Percentiles rank a stretch among this genome's conserved stretches.
Conservation (phyloP, 345 rosid genomes). For the Hibiscus tridactylites region DNA sequence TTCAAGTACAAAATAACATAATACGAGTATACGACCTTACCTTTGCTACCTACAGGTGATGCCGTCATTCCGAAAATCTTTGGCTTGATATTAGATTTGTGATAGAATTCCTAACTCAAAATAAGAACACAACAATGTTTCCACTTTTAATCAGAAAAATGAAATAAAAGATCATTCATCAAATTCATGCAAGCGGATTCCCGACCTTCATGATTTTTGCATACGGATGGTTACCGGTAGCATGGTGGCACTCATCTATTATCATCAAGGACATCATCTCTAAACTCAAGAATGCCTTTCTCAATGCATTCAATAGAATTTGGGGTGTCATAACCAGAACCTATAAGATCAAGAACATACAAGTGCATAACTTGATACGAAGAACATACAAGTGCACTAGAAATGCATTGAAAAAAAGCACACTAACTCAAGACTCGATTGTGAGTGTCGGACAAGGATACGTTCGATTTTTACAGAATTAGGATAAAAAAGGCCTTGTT, state of each 20-base stretch:
- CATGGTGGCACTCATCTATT: slow-evolving; percentile 82
- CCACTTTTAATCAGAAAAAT: not conserved
- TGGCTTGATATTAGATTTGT: slow-evolving; percentile 49
- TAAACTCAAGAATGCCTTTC: slow-evolving; percentile 54
- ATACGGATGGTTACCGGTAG: slow-evolving; percentile 78
- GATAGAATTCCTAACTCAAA: slow-evolving; percentile 67
- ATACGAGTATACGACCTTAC: slow-evolving; percentile 21
- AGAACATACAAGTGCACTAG: too few relatives aligned
- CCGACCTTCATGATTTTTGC: slow-evolving; percentile 72
- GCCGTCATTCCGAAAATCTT: slow-evolving; percentile 87
- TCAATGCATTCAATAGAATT: slow-evolving; percentile 65
- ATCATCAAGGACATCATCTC: slow-evolving; percentile 54
- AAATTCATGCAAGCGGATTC: not conserved
- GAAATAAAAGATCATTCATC: not conserved
- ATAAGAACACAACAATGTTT: not conserved
- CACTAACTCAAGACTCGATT: too few relatives aligned
- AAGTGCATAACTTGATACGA: too few relatives aligned
- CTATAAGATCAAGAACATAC: slow-evolving; percentile 24
- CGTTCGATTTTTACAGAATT: too few relatives aligned
- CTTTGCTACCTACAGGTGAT: slow-evolving; percentile 52
- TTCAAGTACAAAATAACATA: too few relatives aligned
- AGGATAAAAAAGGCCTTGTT: too few relatives aligned
- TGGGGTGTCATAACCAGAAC: slow-evolving; percentile 95
- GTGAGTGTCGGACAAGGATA: too few relatives aligned
- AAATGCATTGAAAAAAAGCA: too few relatives aligned